Conservation (phyloP, 2,329 filamentous ascomycete genomes). For the Fusarium oxysporum region DNA sequence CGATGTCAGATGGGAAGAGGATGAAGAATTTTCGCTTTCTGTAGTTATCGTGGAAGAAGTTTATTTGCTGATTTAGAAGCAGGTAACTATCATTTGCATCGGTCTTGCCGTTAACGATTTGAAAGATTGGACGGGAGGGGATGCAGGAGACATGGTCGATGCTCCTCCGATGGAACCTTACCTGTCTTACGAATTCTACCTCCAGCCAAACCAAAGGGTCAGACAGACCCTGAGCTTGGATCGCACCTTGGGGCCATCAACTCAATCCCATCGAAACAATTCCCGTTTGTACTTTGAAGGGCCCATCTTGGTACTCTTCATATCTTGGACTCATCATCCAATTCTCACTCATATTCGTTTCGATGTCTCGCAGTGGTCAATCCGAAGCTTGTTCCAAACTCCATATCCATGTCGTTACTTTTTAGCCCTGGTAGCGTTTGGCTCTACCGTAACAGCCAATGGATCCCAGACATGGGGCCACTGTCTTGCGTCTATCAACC, state of each 20-base stretch:
- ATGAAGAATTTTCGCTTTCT: slow-evolving; percentile 5
- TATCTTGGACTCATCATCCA: background rate
- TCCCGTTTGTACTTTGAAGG: background rate
- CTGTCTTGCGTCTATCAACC: slow-evolving; percentile 40
- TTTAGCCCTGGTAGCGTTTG: slow-evolving; percentile 31
- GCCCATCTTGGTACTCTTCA: background rate
- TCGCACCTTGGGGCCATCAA: background rate
- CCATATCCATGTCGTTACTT: slow-evolving; percentile 30
- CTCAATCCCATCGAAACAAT: background rate
- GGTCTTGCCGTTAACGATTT: slow-evolving; percentile 27
- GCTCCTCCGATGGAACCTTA: slow-evolving; percentile 21
- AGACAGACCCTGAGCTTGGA: background rate
- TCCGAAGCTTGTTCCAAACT: slow-evolving; percentile 6
- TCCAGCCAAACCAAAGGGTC: background rate
- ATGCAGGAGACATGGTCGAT: slow-evolving; percentile 24
- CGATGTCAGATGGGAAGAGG: background rate
- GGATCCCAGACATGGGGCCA: slow-evolving; percentile 38
- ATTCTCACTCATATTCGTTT: background rate
- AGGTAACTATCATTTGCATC: slow-evolving; percentile 17
- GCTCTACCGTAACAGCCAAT: slow-evolving; percentile 33
- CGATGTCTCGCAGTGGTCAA: background rate
- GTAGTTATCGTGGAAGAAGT: slow-evolving; percentile 5
- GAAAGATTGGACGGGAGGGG: background rate
- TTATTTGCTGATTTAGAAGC: background rate
- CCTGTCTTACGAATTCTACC: background rate